Evolutionary conservation across 352 stramenopile species (phyloP).

Genomic region (Phytophthora citricola): DNA sequence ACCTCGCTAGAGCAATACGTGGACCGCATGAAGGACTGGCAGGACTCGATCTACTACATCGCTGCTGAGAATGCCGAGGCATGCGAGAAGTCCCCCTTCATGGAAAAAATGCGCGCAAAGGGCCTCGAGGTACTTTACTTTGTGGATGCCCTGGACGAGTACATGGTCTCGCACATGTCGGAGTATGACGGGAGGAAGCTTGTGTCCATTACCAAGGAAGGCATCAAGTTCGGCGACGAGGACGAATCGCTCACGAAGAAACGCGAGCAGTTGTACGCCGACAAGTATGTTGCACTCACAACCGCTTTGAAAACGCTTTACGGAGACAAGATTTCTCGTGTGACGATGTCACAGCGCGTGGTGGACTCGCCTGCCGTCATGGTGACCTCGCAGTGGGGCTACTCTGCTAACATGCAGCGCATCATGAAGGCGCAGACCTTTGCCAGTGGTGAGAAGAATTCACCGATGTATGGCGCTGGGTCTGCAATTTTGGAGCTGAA

Average conservation of each 20-base stretch:
- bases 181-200: slow-evolving; percentile 97
- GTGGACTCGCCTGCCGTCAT: slow-evolving; percentile 96
- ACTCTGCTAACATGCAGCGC: slow-evolving; percentile 99
- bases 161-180: slow-evolving; percentile 95
- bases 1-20: slow-evolving; percentile 97
- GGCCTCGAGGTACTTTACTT: slow-evolving; percentile 99
- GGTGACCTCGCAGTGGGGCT: slow-evolving; percentile 96
- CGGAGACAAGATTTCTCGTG: slow-evolving; percentile 94
- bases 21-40: slow-evolving; percentile 98
- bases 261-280: slow-evolving; percentile 96
- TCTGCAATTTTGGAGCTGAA: slow-evolving; percentile 99
- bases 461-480: slow-evolving; percentile 43
- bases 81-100: slow-evolving; percentile 95
- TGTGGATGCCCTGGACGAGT: slow-evolving; percentile 99
- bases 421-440: slow-evolving; percentile 99
- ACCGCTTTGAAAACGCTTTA: slow-evolving; percentile 97
- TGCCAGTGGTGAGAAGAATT: slow-evolving; percentile 68
- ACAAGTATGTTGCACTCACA: slow-evolving; percentile 96
- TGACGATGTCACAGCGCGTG: slow-evolving; percentile 96
- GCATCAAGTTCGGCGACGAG: slow-evolving; percentile 99
- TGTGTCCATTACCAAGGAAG: slow-evolving; percentile 97
- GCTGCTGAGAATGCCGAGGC: slow-evolving; percentile 94
- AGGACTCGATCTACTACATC: slow-evolving; percentile 99
- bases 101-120: slow-evolving; percentile 97
- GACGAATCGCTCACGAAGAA: slow-evolving; percentile 96